Conservation (phyloP, 2,329 filamentous ascomycete species). For the Penicillium thymicola region DNA sequence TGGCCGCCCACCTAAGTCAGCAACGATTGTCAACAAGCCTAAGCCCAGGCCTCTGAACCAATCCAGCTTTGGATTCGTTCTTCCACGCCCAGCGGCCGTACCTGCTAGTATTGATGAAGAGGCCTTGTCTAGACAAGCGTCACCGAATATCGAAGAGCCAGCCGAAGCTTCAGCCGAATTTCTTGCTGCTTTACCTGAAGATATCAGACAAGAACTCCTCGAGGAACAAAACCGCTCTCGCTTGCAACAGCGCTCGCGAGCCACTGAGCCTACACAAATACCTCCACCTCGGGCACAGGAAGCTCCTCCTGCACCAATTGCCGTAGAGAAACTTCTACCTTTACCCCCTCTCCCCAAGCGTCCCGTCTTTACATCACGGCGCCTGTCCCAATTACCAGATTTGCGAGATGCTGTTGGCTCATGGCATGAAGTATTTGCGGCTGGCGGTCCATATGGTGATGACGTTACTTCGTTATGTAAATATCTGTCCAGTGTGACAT, state of each 20-base stretch:
- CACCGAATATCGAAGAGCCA: slow-evolving; percentile 29
- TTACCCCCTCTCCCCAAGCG: slow-evolving; percentile 51
- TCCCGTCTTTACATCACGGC: slow-evolving; percentile 62
- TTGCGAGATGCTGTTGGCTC: slow-evolving; percentile 69
- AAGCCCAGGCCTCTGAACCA: slow-evolving; percentile 57
- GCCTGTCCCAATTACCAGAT: slow-evolving; percentile 56
- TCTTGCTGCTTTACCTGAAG: slow-evolving; percentile 76
- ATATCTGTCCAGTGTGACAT: slow-evolving; percentile 70
- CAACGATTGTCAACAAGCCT: slow-evolving; percentile 51
- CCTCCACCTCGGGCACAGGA: slow-evolving; percentile 16
- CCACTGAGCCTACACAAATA: slow-evolving; percentile 41
- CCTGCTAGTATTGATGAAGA: slow-evolving; percentile 14
- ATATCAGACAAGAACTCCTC: slow-evolving; percentile 74
- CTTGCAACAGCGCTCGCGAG: slow-evolving; percentile 55
- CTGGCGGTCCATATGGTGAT: slow-evolving; percentile 71
- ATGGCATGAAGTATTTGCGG: slow-evolving; percentile 71
- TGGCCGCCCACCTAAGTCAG: slow-evolving; percentile 50
- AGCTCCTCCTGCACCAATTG: slow-evolving; percentile 13
- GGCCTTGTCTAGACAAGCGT: slow-evolving; percentile 20
- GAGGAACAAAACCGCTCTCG: slow-evolving; percentile 65
- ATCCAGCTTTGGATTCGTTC: slow-evolving; percentile 72
- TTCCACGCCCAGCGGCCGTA: slow-evolving; percentile 24
- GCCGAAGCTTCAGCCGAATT: slow-evolving; percentile 64
- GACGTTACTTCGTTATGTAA: slow-evolving; percentile 72
- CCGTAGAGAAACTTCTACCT: slow-evolving; percentile 25